Base-by-base conservation (phyloP, 192 early-diverging fungal genomes). In the Podila horticola region DNA sequence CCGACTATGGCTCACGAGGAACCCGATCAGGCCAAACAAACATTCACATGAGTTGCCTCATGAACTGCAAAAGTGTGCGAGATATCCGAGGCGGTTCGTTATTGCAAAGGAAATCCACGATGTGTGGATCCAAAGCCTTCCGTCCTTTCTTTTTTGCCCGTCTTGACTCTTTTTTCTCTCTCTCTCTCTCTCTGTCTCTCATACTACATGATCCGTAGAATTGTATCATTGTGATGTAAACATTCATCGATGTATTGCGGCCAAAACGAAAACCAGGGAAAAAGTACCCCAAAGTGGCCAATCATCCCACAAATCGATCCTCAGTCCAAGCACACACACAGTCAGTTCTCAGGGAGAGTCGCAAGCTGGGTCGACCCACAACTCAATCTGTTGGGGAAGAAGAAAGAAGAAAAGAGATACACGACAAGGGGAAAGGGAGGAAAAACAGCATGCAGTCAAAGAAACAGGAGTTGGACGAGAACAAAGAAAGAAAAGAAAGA, bases 301-400 rank as follows among this genome's bases (percentile, higher is more conserved):
- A n/a, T 55, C 52, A n/a, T 55, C 52, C 52, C 24, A n/a, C 52
- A n/a, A 55, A 9, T n/a, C 20, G 52, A 55, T 55, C 52, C 17
- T 55, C 52, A 45, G 13, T 17, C 41, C 41, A 45, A 45, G 41
- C 41, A 45, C 13, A 45, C 41, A 45, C 41, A 45, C 41, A 17
- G 15, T 3, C 11, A 45, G 41, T 17, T n/a, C 48, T 62, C 64
- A 66, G 52, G 64, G 55, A 60, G 45, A 67, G 24, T 58, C 20
- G 58, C 31, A 58, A 20, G 30, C 11, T 17, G 15, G 13, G 41
- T 45, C 41, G 41, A 41, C 41, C 41, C 41, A 45, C 41, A 45
- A 15, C 3, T 10, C 41, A 17, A 45, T 45, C 1, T 45, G 41
- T 45, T 45, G 41, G 41, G 41, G 13, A 45, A 45, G 41, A 45